Evolutionary conservation across 305 asterid species (phyloP).

Genomic region (Coffea humblotiana): DNA sequence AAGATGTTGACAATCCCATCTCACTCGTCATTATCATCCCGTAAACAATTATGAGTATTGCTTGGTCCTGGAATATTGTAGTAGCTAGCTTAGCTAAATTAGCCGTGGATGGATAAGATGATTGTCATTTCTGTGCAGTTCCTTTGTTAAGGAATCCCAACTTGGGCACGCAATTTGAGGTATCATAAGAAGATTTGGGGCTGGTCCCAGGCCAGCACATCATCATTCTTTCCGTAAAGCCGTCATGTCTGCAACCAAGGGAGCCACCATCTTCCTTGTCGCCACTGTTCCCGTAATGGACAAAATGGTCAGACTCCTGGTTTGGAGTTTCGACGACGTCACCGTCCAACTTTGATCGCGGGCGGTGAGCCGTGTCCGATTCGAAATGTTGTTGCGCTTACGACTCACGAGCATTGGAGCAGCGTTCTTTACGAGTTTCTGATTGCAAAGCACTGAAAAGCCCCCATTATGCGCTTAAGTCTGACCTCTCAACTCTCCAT

Average conservation of each 20-base stretch:
- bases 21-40: background rate
- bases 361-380: background rate
- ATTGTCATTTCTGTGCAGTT: background rate
- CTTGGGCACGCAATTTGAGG: constrained; percentile 22
- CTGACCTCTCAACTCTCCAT: background rate
- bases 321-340: background rate
- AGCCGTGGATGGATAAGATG: background rate
- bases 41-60: too few relatives aligned
- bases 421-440: too few relatives aligned
- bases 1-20: background rate
- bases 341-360: background rate
- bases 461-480: background rate
- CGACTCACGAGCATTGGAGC: too few relatives aligned
- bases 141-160: constrained; percentile 6
- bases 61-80: too few relatives aligned
- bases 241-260: constrained; percentile 39
- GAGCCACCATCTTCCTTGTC: constrained; percentile 38
- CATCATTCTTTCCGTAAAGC: background rate
- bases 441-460: background rate
- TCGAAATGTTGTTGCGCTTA: background rate
- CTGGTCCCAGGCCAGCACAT: constrained; percentile 10
- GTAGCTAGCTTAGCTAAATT: too few relatives aligned
- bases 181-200: constrained; percentile 17
- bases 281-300: constrained; percentile 27
- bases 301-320: too few relatives aligned